These are phyloP conservation scores for Zychaea mexicana DNA, from an alignment of 371 early-diverging fungal species.

Conservation along the genomic window DNA sequence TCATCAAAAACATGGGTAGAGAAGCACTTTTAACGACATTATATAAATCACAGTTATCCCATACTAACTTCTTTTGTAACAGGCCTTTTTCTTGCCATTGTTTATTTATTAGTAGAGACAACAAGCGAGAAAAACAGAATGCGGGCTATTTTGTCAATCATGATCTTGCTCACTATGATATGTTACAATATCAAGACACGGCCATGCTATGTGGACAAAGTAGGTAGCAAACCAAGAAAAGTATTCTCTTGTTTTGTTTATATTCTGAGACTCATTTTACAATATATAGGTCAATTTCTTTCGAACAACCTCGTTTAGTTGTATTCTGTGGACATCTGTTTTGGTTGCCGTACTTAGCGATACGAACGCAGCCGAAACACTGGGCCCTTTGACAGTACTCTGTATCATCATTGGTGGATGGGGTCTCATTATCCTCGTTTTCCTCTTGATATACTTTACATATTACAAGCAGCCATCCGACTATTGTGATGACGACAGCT, in stretches of 20 bases:
- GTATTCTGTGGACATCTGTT: conserved; percentile 58
- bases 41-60: not conserved
- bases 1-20: conserved; percentile 73
- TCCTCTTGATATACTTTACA: conserved; percentile 42
- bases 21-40: not conserved
- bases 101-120: conserved; percentile 58
- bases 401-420: conserved; percentile 60
- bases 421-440: conserved; percentile 52
- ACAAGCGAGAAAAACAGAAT: conserved; percentile 54
- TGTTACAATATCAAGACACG: conserved; percentile 63
- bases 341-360: conserved; percentile 56
- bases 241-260: not conserved
- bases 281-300: conserved; percentile 54
- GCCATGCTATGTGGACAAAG: conserved; percentile 64
- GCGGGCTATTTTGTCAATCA: conserved; percentile 58
- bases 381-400: conserved; percentile 50
- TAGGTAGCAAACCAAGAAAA: conserved; percentile 8
- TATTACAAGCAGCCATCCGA: conserved; percentile 31
- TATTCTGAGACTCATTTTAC: no score
- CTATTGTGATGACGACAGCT: conserved; percentile 1
- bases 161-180: conserved; percentile 59
- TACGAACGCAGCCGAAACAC: conserved; percentile 41
- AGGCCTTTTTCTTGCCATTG: conserved; percentile 56
- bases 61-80: no score
- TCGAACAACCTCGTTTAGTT: conserved; percentile 60